Base-by-base conservation (phyloP, 2,329 filamentous ascomycete species). In the Fusarium sublunatum region DNA sequence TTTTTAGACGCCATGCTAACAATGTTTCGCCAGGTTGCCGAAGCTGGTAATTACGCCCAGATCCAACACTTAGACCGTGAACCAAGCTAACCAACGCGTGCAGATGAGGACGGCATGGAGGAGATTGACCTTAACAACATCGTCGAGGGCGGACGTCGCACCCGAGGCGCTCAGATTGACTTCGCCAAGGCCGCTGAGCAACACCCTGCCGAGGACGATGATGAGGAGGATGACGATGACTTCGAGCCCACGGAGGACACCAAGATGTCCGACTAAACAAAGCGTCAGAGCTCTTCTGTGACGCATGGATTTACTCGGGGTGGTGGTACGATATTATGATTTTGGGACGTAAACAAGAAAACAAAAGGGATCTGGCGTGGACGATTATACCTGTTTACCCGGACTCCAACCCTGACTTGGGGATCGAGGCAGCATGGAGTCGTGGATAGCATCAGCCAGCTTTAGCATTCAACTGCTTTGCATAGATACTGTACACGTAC, bases 41-140 rank as follows among this genome's bases (percentile, higher is more conserved):
- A 74, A 48, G 54, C 70, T 56, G 70, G 72, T 76, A 72, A 67
- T 64, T 65, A 53, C 60, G 41, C 53, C 46, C 32, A 43, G 31
- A 34, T 29, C 35, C 15, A 52, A 15, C 42, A 53, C 42, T 46
- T 12, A 41, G 41, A 60, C 28, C 40, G 41, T 57, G 51, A 58
- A 64, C 45, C 45, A 40, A 59, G 60, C 72, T 76, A 70, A 76
- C 68, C 55, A 64, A 53, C 19, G 46, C 69, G 60, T 53, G 89
- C 90, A 69, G 91, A 91, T 49, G 90, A 91, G 40, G 92, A 93
- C 73, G 90, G 91, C 77, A 86, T 97, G 83, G 91, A 96, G 75
- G 93, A 94, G 79, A 97, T 99, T 76, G 92, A 96, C 75, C 82
- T 86, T 54, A 86, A 86, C 76, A 98, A 98, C 85, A 96, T 98